These are phyloP conservation scores for Verticillium klebahnii DNA, from an alignment of 2,329 filamentous ascomycete genomes.

Conservation along the genomic window DNA sequence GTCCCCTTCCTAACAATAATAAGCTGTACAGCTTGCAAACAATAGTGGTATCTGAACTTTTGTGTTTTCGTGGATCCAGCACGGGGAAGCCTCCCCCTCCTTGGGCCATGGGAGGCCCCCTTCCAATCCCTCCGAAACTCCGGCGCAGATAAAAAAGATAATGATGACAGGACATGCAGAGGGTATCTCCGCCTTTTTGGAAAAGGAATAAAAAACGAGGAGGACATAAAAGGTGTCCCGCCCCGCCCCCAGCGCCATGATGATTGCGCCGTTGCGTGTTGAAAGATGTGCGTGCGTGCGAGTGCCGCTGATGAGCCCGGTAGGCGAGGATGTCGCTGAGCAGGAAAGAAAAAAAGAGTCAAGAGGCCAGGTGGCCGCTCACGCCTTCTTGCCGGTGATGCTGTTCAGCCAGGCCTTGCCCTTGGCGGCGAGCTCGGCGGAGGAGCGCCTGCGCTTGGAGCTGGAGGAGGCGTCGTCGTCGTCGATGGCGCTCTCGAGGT, in stretches of 20 bases:
- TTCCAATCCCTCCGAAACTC: background rate
- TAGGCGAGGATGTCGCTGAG: background rate
- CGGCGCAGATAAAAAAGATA: background rate
- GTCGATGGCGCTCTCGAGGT: conserved; percentile 25
- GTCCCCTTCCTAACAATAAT: background rate
- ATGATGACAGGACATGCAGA: background rate
- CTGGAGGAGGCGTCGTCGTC: conserved; percentile 15
- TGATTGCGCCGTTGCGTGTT: background rate
- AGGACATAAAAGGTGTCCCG: background rate
- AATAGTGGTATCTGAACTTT: conserved; percentile 3
- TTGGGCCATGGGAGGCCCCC: background rate
- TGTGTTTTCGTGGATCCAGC: conserved; percentile 1
- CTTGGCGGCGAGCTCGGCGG: conserved; percentile 30
- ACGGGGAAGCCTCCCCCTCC: background rate
- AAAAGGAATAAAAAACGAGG: background rate
- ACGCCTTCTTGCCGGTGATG: conserved; percentile 44
- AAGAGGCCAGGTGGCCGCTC: conserved; percentile 6
- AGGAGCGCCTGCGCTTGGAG: conserved; percentile 7
- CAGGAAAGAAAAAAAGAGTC: background rate
- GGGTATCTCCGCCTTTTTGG: conserved; percentile 1
- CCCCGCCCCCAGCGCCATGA: background rate
- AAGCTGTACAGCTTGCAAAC: background rate
- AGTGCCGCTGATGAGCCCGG: background rate
- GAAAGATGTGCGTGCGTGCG: background rate
- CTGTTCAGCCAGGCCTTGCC: conserved; percentile 45